These are phyloP conservation scores for Elaeis oleifera DNA, from an alignment of 202 grass and related monocot species.

Conservation along the genomic window DNA sequence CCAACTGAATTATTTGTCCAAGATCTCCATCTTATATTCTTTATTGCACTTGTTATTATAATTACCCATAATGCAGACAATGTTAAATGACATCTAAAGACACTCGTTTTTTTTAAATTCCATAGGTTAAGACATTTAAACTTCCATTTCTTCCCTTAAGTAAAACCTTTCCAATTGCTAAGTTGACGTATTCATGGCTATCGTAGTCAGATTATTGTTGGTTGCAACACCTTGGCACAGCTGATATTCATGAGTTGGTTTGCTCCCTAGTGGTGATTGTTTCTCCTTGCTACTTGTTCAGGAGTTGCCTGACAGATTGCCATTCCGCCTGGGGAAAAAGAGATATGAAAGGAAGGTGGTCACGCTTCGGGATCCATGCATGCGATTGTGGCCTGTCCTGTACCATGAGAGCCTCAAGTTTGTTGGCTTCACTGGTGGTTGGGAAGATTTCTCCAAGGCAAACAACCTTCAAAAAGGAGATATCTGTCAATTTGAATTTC, in stretches of 20 bases:
- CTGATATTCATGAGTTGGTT: too few species aligned
- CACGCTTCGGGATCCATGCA: slow-evolving; percentile 31
- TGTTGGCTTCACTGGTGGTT: slow-evolving; percentile 40
- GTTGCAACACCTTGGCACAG: too few species aligned
- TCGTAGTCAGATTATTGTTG: too few species aligned
- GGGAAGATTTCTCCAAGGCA: slow-evolving; percentile 38
- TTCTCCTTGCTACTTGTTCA: slow-evolving; percentile 1
- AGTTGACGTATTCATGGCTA: too few species aligned
- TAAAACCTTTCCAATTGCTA: too few species aligned
- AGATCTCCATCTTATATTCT: too few species aligned
- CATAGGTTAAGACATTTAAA: background rate
- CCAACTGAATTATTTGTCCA: too few species aligned
- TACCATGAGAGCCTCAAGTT: slow-evolving; percentile 43
- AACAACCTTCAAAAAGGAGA: slow-evolving; percentile 34
- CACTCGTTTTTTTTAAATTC: background rate
- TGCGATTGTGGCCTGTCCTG: slow-evolving; percentile 38
- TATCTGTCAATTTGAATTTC: slow-evolving; percentile 39
- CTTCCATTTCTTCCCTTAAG: too few species aligned
- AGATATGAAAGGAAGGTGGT: slow-evolving; percentile 44
- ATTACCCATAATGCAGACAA: too few species aligned
- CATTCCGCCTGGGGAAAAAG: slow-evolving; percentile 29
- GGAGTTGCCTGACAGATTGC: slow-evolving; percentile 41
- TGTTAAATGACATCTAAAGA: too few species aligned
- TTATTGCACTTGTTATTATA: too few species aligned
- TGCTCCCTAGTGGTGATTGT: too few species aligned